Evolutionary conservation across 2,329 filamentous ascomycete species (phyloP), one percentile per base, ranked within the genome.

Genomic region (Fusarium pseudograminearum): DNA sequence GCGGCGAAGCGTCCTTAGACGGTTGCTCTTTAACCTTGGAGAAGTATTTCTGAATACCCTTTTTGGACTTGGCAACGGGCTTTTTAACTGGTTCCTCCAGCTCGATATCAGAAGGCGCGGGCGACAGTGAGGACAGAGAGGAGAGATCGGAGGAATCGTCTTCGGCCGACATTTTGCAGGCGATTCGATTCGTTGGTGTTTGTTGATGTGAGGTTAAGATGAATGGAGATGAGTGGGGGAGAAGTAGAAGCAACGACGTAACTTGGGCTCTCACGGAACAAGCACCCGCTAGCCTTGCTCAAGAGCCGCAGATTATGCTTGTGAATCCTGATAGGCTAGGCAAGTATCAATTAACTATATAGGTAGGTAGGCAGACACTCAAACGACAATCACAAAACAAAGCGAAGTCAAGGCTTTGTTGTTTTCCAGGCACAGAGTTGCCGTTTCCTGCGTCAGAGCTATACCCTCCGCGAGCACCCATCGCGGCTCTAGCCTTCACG

Each of bases 1-100:
- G 89, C 68, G 91, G 89, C 73, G 89, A 88, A 56, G 84, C 81
- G 75, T 89, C 85, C 80, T 86, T 87, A 75, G 85, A 81, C 65
- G 85, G 76, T 67, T 80, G 74, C 73, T 84, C 82, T 74, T 84
- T 83, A 58, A 85, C 76, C 77, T 88, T 89, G 71, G 87, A 83
- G 80, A 91, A 90, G 85, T 90, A 91, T 81, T 90, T 90, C 61
- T 90, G 81, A 70, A 91, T 90, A 65, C 89, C 87, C 53, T 71
- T 71, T 71, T 87, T 86, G 78, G 71, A 84, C 78, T 87, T 85
- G 61, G 80, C 79, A 69, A 85, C 57, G 22, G 64, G 36, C 63
- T 70, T 61, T 47, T 77, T 75, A 55, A 61, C 71, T 24, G 71
- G 83, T 56, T 84, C 84, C 45, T 89, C 88, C n/a, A 85, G 80